These are phyloP conservation scores for Berberis vulgaris DNA, from an alignment of 164 flowering plant species.

Conservation along the genomic window DNA sequence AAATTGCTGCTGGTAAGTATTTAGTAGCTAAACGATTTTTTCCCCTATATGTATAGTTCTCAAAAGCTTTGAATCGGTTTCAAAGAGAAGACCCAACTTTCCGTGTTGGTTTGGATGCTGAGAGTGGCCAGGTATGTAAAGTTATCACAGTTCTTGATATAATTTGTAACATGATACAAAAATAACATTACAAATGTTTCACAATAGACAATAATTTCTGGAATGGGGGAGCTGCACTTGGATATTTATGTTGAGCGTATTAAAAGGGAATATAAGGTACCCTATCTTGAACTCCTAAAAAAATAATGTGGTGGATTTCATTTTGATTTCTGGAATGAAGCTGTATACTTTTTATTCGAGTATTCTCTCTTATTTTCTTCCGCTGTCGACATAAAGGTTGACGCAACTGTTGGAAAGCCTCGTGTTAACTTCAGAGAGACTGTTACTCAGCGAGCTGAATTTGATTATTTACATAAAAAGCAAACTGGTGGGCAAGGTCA, in stretches of 20 bases:
- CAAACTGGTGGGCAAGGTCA: conserved; percentile 99
- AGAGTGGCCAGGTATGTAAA: conserved; percentile 82
- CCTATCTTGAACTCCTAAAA: neutral
- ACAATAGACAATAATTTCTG: conserved; percentile 88
- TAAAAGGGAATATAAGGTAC: conserved; percentile 91
- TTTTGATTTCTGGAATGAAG: too few relatives aligned
- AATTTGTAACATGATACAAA: conserved; percentile 1
- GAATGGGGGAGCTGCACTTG: conserved; percentile 99
- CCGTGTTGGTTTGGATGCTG: conserved; percentile 96
- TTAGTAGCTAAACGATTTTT: neutral
- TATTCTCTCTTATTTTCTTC: neutral
- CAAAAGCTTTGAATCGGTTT: conserved; percentile 97
- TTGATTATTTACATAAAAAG: conserved; percentile 97
- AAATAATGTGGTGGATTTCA: too few relatives aligned
- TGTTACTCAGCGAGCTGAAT: conserved; percentile 87
- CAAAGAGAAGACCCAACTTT: conserved; percentile 99
- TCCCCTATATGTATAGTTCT: conserved; percentile 49
- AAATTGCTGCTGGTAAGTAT: too few relatives aligned
- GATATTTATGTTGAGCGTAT: conserved; percentile 98
- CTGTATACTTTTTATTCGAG: too few relatives aligned
- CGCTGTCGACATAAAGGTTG: conserved; percentile 48
- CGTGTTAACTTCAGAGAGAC: conserved; percentile 99
- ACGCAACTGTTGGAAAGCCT: conserved; percentile 95
- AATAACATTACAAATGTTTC: conserved; percentile 5
- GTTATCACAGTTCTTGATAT: neutral